Base-by-base conservation (phyloP, 2,329 filamentous ascomycete species). In the Botrytis deweyae region DNA sequence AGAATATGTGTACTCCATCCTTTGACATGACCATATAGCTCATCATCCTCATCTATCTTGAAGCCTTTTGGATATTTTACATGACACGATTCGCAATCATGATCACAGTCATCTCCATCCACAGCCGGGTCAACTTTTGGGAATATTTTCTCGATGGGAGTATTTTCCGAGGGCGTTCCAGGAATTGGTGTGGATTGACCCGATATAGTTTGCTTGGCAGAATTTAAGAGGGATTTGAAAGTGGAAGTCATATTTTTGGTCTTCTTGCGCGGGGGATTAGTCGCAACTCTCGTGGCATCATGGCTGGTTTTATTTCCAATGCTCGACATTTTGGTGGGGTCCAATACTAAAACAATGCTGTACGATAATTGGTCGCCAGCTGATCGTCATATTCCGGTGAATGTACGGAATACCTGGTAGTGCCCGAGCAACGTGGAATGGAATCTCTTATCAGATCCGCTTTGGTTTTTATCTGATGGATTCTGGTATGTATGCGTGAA, bases 1-100 rank as follows among this genome's bases (percentile, higher is more conserved):
- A 99, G 85, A 75, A 97, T 81, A 83, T 99, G 96, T 33, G 94
- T 96, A 80, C 89, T 91, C 92, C 94, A 98, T 52, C 90, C 93
- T 80, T 94, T 93, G 76, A 98, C 88, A 74, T 92, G 87, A 0
- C 95, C 96, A 81, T 97, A 98, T 67, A 99, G 84, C 78, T 90
- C 85, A 81, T 97, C 94, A 10, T 87, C 84, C 81, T 92, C 88
- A 73, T 98, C 92, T 72, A 97, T 89, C 80, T 91, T 90, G 84
- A 91, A 92, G 52, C 83, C 83, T 75, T 85, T 86, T 55, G 95
- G 95, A 81, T 95, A 97, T 75, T 90, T 88, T 77, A 95, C 86
- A 22, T 90, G 89, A 86, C 96, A 98, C 76, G 86, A 90, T 38
- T 90, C 89, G 85, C 95, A 99, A 83, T 98, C 95, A 81, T 90